Evolutionary conservation across 345 rosid genomes (phyloP), one percentile per base, ranked within the genome.

Genomic region (Gossypioides kirkii): DNA sequence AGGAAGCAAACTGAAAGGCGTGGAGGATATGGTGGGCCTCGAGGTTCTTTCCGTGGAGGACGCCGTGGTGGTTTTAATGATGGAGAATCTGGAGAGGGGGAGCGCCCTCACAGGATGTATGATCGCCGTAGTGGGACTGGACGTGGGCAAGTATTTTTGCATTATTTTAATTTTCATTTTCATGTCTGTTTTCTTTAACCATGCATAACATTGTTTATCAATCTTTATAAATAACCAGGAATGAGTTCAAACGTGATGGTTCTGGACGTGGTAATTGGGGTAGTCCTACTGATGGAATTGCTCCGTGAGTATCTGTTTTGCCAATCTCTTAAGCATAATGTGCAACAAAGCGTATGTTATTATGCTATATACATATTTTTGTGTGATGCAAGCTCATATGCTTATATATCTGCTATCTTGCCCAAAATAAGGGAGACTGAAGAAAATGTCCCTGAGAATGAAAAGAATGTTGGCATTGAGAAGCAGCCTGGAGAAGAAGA

Each of bases 251-350:
- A 65, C 94, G 99, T 2, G 91, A 91, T 1, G 99, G 99, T 36
- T 52, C 94, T 84, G 99, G 99, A 71, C 90, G 92, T 41, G 94
- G 96, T 42, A 96, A 96, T 59, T 96, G 99, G 99, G 99, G 98
- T 82, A 84, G 88, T 72, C 84, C 90, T 5, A 69, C 85, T 74
- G 98, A 91, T 82, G 99, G 87, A 60, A 65, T 91, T 77, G 81
- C 87, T 67, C 86, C 66, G 99, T 96, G 70, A 86, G 94, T 73
- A 47, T 62, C 49, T 80, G 36, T 54, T 67, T 42, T 23, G 22
- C 2, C 16, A 23, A 10, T 22, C 16, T 3, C 16, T 26, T 17
- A 32, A 66, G 54, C 20, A 18, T 10, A 49, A 46, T 46, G 13
- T 8, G 14, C 10, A 43, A 7, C 8, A 32, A 32, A 49, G 5